A percentile compares a stretch with the other conserved stretches of the same genome.
phyloP scores from a whole-genome alignment of 257 asterid genomes.

The Henckelia pumila region DNA sequence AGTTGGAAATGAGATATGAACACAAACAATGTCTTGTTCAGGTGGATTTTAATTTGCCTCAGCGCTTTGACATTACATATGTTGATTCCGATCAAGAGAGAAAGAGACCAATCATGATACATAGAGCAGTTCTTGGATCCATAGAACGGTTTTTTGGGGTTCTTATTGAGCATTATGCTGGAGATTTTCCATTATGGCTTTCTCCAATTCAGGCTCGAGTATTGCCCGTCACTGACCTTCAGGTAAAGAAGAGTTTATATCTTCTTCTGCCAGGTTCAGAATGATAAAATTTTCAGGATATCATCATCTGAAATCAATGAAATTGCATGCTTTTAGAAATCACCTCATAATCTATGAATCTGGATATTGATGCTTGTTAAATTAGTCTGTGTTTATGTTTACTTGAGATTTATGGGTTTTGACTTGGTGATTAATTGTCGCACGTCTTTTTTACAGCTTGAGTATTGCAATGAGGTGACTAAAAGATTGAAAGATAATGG shows the following conservation, averaged over 20 bases:
- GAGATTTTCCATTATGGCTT: constrained; percentile 96
- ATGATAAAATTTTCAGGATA: not conserved
- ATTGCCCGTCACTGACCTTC: constrained; percentile 81
- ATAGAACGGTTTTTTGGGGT: constrained; percentile 93
- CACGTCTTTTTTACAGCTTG: constrained; percentile 46
- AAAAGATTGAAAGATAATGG: constrained; percentile 58
- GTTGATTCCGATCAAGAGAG: constrained; percentile 77
- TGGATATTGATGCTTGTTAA: not conserved
- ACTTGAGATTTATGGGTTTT: not conserved
- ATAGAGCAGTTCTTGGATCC: constrained; percentile 94
- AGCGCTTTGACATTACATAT: constrained; percentile 80
- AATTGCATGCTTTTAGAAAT: not conserved
- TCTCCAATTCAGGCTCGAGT: constrained; percentile 85
- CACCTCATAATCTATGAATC: not conserved
- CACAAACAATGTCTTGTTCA: constrained; percentile 23
- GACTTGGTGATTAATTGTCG: constrained; percentile 19
- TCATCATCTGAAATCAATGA: not conserved
- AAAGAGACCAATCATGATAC: constrained; percentile 89
- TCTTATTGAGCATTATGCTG: constrained; percentile 88
- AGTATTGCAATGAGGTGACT: constrained; percentile 64
- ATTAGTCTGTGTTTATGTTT: not conserved
- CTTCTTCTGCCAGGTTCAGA: not conserved
- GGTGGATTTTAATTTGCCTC: constrained; percentile 95
- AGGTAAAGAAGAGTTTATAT: constrained; percentile 42
- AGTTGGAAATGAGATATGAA: not conserved